Conservation (phyloP, 2,329 filamentous ascomycete genomes). For the Bipolaris oryzae region DNA sequence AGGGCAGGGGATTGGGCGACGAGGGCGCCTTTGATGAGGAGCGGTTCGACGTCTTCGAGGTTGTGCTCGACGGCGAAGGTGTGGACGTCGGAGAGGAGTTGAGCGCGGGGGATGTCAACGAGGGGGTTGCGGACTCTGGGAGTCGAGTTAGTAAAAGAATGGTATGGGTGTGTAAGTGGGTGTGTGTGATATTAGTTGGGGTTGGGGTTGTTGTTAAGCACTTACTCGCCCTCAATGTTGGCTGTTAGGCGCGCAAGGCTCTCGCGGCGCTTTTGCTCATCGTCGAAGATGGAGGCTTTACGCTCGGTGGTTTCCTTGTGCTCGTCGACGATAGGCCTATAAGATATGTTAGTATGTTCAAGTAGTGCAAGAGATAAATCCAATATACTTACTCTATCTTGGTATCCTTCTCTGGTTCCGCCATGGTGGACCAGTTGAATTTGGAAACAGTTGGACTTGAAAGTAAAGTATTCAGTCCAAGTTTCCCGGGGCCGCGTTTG, state of each 20-base stretch:
- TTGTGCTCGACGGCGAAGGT: slow-evolving; percentile 65
- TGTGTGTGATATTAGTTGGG: background rate
- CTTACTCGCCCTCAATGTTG: slow-evolving; percentile 44
- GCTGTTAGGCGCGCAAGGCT: slow-evolving; percentile 34
- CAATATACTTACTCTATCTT: slow-evolving; percentile 24
- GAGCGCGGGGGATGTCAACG: slow-evolving; percentile 58
- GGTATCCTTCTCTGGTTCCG: slow-evolving; percentile 25
- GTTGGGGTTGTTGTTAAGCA: slow-evolving; percentile 13
- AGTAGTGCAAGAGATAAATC: background rate
- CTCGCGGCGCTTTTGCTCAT: slow-evolving; percentile 32
- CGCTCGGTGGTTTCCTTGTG: slow-evolving; percentile 20
- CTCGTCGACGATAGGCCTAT: slow-evolving; percentile 22
- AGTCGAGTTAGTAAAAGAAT: slow-evolving; percentile 7
- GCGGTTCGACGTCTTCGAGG: slow-evolving; percentile 61
- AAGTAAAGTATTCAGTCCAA: background rate
- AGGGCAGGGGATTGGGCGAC: slow-evolving; percentile 71
- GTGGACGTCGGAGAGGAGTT: slow-evolving; percentile 63
- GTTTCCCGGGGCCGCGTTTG: background rate
- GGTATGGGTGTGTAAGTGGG: background rate
- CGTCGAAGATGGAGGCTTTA: slow-evolving; percentile 30
- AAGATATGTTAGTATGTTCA: slow-evolving; percentile 4
- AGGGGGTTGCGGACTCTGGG: slow-evolving; percentile 63
- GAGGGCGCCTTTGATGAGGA: slow-evolving; percentile 65
- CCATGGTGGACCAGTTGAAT: slow-evolving; percentile 2
- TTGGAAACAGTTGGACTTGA: background rate